Evolutionary conservation across 306 rosid genomes (phyloP).

Genomic region (Begonia peltatifolia): DNA sequence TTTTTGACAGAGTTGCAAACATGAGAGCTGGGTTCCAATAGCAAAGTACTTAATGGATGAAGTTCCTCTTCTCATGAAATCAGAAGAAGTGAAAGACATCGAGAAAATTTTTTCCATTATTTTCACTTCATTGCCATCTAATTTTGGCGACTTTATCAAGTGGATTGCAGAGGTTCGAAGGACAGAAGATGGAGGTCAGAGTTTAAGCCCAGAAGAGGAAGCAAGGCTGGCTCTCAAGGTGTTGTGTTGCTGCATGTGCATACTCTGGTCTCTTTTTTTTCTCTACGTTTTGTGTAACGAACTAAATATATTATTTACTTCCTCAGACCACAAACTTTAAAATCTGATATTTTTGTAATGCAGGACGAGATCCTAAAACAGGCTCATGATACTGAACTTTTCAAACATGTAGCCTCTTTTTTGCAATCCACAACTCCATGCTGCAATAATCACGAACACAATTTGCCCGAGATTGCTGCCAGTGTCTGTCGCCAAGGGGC

Average conservation of each 20-base stretch:
- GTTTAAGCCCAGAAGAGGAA: conserved; percentile 75
- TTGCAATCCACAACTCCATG: conserved; percentile 31
- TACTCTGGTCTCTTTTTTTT: neutral
- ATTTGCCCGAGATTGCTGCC: conserved; percentile 60
- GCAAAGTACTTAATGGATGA: conserved; percentile 72
- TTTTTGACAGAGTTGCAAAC: conserved; percentile 86
- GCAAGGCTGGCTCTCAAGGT: conserved; percentile 79
- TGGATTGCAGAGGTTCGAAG: conserved; percentile 94
- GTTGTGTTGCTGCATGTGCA: conserved; percentile 8
- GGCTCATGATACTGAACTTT: conserved; percentile 68
- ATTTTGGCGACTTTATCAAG: conserved; percentile 73
- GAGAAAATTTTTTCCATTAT: conserved; percentile 44
- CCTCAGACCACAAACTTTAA: conserved; percentile 5
- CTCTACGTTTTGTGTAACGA: too few species aligned
- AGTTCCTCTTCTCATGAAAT: conserved; percentile 60
- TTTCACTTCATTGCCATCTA: conserved; percentile 56
- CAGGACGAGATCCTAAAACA: conserved; percentile 77
- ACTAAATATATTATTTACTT: neutral
- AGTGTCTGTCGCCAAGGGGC: conserved; percentile 90
- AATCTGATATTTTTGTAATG: conserved; percentile 8
- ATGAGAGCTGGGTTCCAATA: conserved; percentile 72
- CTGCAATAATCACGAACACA: conserved; percentile 18
- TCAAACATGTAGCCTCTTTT: conserved; percentile 47
- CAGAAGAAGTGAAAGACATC: conserved; percentile 41
- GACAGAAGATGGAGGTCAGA: conserved; percentile 53